phyloP scores from a whole-genome alignment of 2,329 filamentous ascomycete species.

The Ophiocordyceps camponoti-saundersi region DNA sequence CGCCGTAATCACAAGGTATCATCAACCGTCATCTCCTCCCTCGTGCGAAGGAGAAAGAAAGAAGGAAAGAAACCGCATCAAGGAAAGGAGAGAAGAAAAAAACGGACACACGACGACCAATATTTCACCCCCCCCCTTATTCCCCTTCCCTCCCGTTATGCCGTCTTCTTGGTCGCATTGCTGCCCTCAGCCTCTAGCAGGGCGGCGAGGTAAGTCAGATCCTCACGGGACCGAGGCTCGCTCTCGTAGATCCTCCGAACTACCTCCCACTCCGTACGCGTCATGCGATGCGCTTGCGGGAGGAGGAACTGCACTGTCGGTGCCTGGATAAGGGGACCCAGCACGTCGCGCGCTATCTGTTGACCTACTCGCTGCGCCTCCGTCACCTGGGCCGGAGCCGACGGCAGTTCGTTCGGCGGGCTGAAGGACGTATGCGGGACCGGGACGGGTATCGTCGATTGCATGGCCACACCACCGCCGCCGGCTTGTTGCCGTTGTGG shows the following conservation, averaged over 20 bases:
- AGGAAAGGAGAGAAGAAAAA: no score
- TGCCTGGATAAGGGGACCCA: conserved; percentile 43
- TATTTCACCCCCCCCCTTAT: no score
- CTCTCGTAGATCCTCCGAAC: conserved; percentile 50
- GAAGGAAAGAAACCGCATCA: no score
- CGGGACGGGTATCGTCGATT: conserved; percentile 18
- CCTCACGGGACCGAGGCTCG: conserved; percentile 46
- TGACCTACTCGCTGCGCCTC: conserved; percentile 34
- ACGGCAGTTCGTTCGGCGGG: background rate
- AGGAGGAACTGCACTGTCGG: conserved; percentile 55
- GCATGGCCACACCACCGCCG: conserved; percentile 2
- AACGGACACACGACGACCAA: no score
- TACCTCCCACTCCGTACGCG: conserved; percentile 56
- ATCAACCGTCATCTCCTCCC: no score
- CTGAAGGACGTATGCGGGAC: conserved; percentile 16
- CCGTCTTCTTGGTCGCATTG: background rate
- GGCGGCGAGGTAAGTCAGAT: conserved; percentile 38
- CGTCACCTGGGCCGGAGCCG: conserved; percentile 7
- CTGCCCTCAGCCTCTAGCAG: conserved; percentile 35
- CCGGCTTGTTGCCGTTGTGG: conserved; percentile 3
- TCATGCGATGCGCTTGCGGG: conserved; percentile 50
- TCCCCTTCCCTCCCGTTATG: background rate
- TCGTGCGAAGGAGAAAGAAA: no score
- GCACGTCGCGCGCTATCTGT: conserved; percentile 40
- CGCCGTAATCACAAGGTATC: no score